Evolutionary conservation across 257 asterid genomes (phyloP).

Genomic region (Fraxinus cuspidata): DNA sequence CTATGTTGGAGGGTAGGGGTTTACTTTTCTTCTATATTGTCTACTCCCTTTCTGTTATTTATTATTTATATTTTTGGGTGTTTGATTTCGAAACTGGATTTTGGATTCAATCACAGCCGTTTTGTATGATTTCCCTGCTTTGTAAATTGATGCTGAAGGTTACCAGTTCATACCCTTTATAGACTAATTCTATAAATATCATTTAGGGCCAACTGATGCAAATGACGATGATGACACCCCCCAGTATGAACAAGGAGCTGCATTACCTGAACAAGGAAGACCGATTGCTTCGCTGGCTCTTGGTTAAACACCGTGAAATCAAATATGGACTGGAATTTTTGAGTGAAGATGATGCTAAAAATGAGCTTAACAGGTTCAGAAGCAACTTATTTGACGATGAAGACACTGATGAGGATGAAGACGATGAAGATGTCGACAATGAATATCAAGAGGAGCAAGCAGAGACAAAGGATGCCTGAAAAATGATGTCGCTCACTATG

Average conservation of each 20-base stretch:
- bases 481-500: not conserved
- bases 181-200: not conserved
- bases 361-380: conserved; percentile 36
- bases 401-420: conserved; percentile 30
- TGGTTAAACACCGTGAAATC: conserved; percentile 67
- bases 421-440: conserved; percentile 34
- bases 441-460: conserved; percentile 19
- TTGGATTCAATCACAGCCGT: not conserved
- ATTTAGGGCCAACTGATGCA: conserved; percentile 65
- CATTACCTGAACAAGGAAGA: conserved; percentile 85
- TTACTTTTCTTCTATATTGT: not conserved
- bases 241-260: conserved; percentile 60
- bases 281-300: conserved; percentile 79
- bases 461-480: conserved; percentile 22
- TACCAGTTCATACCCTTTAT: not conserved
- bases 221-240: conserved; percentile 91
- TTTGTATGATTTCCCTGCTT: not conserved
- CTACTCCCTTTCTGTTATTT: not conserved
- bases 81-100: not conserved
- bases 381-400: conserved; percentile 23
- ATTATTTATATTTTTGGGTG: not conserved
- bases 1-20: not conserved
- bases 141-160: not conserved
- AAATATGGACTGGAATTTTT: conserved; percentile 34
- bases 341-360: conserved; percentile 26